Percentiles rank a stretch among this genome's conserved stretches.
phyloP scores from a whole-genome alignment of 768 basidiomycete species.

The Lactarius hatsudake region DNA sequence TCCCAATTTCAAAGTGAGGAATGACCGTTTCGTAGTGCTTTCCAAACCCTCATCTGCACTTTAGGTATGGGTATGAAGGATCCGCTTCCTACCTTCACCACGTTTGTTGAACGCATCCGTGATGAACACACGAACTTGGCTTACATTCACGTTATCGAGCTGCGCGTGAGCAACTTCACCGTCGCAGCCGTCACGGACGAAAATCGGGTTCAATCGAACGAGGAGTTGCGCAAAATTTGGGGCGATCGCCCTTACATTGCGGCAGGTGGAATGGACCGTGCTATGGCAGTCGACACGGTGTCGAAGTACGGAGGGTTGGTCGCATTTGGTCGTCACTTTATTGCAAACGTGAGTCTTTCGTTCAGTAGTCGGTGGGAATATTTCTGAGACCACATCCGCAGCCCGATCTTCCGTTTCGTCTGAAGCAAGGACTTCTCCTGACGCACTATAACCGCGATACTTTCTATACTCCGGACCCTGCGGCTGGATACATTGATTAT shows the following conservation, averaged over 20 bases:
- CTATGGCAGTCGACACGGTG: background rate
- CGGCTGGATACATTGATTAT: no score
- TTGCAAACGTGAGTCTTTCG: constrained; percentile 12
- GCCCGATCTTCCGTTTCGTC: no score
- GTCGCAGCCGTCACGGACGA: background rate
- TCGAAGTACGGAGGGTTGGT: constrained; percentile 18
- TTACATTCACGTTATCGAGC: constrained; percentile 12
- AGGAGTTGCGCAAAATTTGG: no score
- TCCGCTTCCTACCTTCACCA: constrained; percentile 14
- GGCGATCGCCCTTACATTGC: constrained; percentile 13
- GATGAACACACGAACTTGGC: constrained; percentile 10
- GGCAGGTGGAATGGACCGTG: constrained; percentile 14
- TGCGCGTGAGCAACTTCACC: no score
- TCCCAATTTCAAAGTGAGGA: constrained; percentile 31
- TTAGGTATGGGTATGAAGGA: constrained; percentile 21
- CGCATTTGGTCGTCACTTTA: constrained; percentile 17
- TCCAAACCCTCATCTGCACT: background rate
- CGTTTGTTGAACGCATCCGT: constrained; percentile 11
- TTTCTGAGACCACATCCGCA: no score
- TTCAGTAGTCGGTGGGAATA: background rate
- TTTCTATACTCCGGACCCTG: no score
- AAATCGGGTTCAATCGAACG: background rate
- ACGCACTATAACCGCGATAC: no score
- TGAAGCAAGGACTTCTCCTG: no score
- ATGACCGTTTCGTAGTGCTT: background rate